Evolutionary conservation across 768 basidiomycete genomes (phyloP), one percentile per base, ranked within the genome.

Genomic region (Suillus lakei): DNA sequence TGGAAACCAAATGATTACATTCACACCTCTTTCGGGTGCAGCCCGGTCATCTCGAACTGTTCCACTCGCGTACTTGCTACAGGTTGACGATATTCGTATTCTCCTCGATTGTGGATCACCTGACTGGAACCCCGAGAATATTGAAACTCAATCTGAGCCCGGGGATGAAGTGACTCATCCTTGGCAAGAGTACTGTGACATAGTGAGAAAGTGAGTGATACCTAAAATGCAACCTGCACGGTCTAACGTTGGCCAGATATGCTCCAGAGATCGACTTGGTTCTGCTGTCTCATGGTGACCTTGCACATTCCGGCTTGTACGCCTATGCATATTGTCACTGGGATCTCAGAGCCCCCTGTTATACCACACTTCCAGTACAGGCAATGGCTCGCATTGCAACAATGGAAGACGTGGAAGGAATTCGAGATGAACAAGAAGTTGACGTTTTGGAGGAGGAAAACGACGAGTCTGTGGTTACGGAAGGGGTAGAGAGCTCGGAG

Each of bases 81-180:
- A 98, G 72, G 86, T 99, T 62, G 98, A 99, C 82, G 95, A 96
- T 77, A 90, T 98, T 26, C 85, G 88, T 64, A 93, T 99, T 70
- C 86, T 99, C 23, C 85, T 99, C 64, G 98, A 99, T 80, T 95
- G 97, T 75, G 98, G 98, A 15, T 92, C 95, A 7, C 92, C 91
- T 2, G 93, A 95, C 79, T 92, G 91, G 90, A 81, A 84, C 28
- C 92, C 89, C 39, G 92, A 93, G 68, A 41, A 43, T 41, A 59
- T 59, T 16, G 18, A 75, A 76, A 38, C 28, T 69, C 59, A 63
- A 12, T 18, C 55, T 6, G 78, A 76, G 62, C 54, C 71, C 46
- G 77, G 82, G 60, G 69, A 72, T 55, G 43, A 67, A 15, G 73
- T 78, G 60, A 60, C 73, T 65, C 78, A 83, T 67, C 76, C 80